Evolutionary conservation across 768 basidiomycete genomes (phyloP).

Genomic region (Pulveroboletus sp.): DNA sequence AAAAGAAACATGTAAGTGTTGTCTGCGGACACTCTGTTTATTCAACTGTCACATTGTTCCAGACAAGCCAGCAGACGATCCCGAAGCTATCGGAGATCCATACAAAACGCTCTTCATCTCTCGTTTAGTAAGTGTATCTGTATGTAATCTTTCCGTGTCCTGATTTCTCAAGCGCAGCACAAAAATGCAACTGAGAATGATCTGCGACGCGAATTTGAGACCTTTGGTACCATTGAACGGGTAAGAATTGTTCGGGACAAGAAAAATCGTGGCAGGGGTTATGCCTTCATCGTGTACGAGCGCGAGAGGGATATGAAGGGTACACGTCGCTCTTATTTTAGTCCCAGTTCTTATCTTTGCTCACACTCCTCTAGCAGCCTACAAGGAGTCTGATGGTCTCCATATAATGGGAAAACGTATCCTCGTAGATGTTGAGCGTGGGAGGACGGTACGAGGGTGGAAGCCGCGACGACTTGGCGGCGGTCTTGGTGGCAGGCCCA

Average conservation of each 20-base stretch:
- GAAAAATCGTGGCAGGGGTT: constrained; percentile 83
- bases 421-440: constrained; percentile 96
- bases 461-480: constrained; percentile 95
- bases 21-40: not conserved
- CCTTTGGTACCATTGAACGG: constrained; percentile 91
- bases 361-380: constrained; percentile 60
- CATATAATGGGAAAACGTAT: constrained; percentile 96
- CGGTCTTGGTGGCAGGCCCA: constrained; percentile 98
- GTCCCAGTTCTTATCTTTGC: constrained; percentile 13
- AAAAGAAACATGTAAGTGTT: constrained; percentile 77
- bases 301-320: constrained; percentile 99
- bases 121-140: constrained; percentile 59
- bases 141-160: not conserved
- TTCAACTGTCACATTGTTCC: constrained; percentile 10
- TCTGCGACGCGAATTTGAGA: constrained; percentile 92
- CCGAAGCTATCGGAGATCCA: constrained; percentile 91
- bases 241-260: constrained; percentile 92
- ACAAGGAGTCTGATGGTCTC: constrained; percentile 97
- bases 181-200: constrained; percentile 91
- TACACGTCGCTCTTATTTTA: constrained; percentile 30
- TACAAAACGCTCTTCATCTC: constrained; percentile 99
- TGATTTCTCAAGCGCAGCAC: constrained; percentile 51
- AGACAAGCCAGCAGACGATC: constrained; percentile 94
- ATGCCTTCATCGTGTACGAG: constrained; percentile 97
- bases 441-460: constrained; percentile 97